Percentiles rank a stretch among this genome's conserved stretches.
These are phyloP conservation scores for Suillus bovinus DNA, from an alignment of 768 basidiomycete species.

Conservation along the genomic window DNA sequence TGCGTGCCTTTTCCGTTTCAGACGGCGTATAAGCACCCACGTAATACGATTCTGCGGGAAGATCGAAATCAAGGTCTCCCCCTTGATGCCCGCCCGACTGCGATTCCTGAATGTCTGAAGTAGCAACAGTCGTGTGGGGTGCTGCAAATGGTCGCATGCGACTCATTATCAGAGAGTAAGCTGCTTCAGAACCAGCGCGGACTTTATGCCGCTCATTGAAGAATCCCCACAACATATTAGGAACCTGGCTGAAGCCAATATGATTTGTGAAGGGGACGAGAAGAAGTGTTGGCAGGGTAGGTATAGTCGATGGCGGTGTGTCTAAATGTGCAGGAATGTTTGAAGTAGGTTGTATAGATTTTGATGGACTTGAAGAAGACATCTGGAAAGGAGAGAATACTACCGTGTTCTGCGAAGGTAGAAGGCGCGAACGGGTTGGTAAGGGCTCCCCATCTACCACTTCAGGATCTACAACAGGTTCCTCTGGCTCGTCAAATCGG, in stretches of 20 bases:
- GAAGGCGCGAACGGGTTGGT: conserved; percentile 41
- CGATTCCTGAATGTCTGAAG: conserved; percentile 14
- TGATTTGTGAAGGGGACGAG: conserved; percentile 74
- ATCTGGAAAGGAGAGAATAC: conserved; percentile 34
- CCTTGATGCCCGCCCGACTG: conserved; percentile 18
- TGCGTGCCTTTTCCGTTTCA: conserved; percentile 67
- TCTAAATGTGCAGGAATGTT: conserved; percentile 37
- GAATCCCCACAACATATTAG: conserved; percentile 88
- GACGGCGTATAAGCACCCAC: conserved; percentile 60
- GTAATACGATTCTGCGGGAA: conserved; percentile 65
- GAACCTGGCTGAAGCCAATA: conserved; percentile 82
- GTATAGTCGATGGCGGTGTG: conserved; percentile 55
- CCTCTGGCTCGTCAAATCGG: conserved; percentile 70
- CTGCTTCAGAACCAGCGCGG: conserved; percentile 78
- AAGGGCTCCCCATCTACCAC: conserved; percentile 40
- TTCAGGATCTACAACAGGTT: conserved; percentile 25
- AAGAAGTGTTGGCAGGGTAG: conserved; percentile 77
- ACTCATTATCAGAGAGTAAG: conserved; percentile 67
- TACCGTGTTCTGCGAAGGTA: conserved; percentile 33
- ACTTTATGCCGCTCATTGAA: conserved; percentile 88
- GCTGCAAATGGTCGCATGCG: conserved; percentile 60
- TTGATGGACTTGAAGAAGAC: conserved; percentile 15
- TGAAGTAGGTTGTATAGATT: conserved; percentile 21
- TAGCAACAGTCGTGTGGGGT: conserved; percentile 22
- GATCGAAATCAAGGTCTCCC: conserved; percentile 77